Evolutionary conservation across 2,329 filamentous ascomycete genomes (phyloP), one percentile per base, ranked within the genome.

Genomic region (Mycosphaerella sp.): DNA sequence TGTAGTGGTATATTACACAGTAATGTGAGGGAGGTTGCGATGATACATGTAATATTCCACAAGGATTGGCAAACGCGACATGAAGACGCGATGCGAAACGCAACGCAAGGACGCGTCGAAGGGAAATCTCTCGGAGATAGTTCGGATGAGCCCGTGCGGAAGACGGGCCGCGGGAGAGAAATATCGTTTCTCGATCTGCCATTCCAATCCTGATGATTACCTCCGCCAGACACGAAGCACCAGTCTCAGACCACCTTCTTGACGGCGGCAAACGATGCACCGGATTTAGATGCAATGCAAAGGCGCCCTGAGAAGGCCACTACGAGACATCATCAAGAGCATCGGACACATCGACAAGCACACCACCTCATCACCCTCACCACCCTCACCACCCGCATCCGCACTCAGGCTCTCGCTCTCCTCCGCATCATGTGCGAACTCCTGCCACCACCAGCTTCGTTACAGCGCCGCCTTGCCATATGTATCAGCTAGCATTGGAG

Each of bases 271-370:
- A 31, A 50, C 45, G 45, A 57, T 56, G 55, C 42, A 7, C n/a
- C 10, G n/a, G 40, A 10, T 3, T 48, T 59, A 48, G 51, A 63
- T 63, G 61, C 61, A 57, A 59, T 58, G 58, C 53, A 48, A 44
- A 17, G 54, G 58, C 51, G 45, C 53, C 46, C 54, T 62, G 41
- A 52, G 41, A 43, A 57, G 58, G 57, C 61, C 61, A 29, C 56
- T 63, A 26, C 52, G 59, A 40, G 42, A 53, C 38, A 59, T 60
- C 51, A 55, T 63, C 56, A 56, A 59, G 34, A 59, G 55, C 36
- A 60, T 60, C 29, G 59, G 61, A 32, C 43, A 38, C 47, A 36
- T 38, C 39, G 45, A n/a, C 38, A n/a, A 11, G n/a, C 29, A 29
- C 26, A 29, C 26, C 5, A 29, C 26, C 26, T 29, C 26, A 29